A percentile compares a stretch with the other conserved stretches of the same genome.
Conservation (phyloP, 2,329 filamentous ascomycete genomes). For the Claviceps spartinae region DNA sequence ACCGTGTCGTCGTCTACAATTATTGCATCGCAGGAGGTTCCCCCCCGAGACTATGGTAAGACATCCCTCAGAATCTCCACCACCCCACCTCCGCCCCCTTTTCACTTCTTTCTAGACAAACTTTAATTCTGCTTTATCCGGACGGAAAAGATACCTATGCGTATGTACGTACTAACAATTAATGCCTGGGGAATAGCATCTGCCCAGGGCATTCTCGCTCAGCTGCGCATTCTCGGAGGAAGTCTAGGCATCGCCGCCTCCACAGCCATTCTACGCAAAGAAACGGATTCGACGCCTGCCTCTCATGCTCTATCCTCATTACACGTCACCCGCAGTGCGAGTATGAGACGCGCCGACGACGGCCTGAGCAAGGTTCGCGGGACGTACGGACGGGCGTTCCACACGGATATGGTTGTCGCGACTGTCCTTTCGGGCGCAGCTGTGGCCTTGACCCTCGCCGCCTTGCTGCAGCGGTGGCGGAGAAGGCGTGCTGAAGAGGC, state of each 20-base stretch:
- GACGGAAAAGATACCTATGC: too few relatives aligned
- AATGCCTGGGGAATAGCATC: slow-evolving; percentile 22
- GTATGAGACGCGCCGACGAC: slow-evolving; percentile 14
- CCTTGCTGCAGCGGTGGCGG: not conserved
- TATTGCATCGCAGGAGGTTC: slow-evolving; percentile 27
- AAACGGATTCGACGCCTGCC: slow-evolving; percentile 7
- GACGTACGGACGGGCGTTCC: slow-evolving; percentile 32
- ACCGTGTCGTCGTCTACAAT: slow-evolving; percentile 34
- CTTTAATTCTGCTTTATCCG: too few relatives aligned
- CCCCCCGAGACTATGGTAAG: slow-evolving; percentile 32
- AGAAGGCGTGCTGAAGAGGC: not conserved
- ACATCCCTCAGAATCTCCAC: not conserved
- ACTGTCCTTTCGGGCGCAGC: slow-evolving; percentile 26
- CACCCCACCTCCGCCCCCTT: too few relatives aligned
- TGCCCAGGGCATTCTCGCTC: slow-evolving; percentile 38
- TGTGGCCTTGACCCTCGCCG: slow-evolving; percentile 22
- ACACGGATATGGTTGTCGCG: slow-evolving; percentile 32
- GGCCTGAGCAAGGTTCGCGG: slow-evolving; percentile 11
- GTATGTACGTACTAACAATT: too few relatives aligned
- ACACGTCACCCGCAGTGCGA: not conserved
- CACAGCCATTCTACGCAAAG: slow-evolving; percentile 29
- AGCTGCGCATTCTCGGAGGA: slow-evolving; percentile 37
- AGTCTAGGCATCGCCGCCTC: slow-evolving; percentile 41
- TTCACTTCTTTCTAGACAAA: too few relatives aligned
- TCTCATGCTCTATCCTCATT: not conserved